Evolutionary conservation across 2,329 filamentous ascomycete genomes (phyloP).

Genomic region (Paracoccidioides brasiliensis): DNA sequence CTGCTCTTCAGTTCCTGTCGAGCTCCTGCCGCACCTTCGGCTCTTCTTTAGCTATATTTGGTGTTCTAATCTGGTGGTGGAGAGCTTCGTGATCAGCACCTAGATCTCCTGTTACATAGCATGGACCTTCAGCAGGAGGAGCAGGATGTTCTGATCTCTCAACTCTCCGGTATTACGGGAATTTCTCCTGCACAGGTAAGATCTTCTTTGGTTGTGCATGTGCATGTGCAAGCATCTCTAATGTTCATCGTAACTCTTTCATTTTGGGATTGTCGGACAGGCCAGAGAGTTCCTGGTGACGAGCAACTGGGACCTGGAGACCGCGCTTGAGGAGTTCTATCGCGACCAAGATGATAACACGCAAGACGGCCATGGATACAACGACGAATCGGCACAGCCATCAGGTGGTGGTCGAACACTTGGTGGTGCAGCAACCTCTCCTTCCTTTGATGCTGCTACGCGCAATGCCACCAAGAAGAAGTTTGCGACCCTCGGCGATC

Average conservation of each 20-base stretch:
- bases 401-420: slow-evolving; percentile 21
- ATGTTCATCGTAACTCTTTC: background rate
- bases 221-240: background rate
- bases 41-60: background rate
- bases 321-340: slow-evolving; percentile 51
- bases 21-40: too few species aligned
- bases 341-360: slow-evolving; percentile 31
- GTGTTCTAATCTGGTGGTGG: background rate
- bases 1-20: too few species aligned
- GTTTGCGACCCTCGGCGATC: slow-evolving; percentile 36
- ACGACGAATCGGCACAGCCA: slow-evolving; percentile 12
- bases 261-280: slow-evolving; percentile 29
- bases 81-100: background rate
- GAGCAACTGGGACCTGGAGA: slow-evolving; percentile 53
- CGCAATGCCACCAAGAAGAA: slow-evolving; percentile 29
- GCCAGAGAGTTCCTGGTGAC: slow-evolving; percentile 53
- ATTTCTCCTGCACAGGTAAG: slow-evolving; percentile 37
- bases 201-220: background rate
- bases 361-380: slow-evolving; percentile 20
- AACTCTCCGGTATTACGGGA: slow-evolving; percentile 46
- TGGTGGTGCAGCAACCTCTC: slow-evolving; percentile 19
- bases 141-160: slow-evolving; percentile 34
- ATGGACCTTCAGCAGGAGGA: slow-evolving; percentile 26
- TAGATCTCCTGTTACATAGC: slow-evolving; percentile 5
- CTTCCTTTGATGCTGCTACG: slow-evolving; percentile 20